These are phyloP conservation scores for Pleurotus citrinopileatus DNA, from an alignment of 768 basidiomycete genomes.

Conservation along the genomic window DNA sequence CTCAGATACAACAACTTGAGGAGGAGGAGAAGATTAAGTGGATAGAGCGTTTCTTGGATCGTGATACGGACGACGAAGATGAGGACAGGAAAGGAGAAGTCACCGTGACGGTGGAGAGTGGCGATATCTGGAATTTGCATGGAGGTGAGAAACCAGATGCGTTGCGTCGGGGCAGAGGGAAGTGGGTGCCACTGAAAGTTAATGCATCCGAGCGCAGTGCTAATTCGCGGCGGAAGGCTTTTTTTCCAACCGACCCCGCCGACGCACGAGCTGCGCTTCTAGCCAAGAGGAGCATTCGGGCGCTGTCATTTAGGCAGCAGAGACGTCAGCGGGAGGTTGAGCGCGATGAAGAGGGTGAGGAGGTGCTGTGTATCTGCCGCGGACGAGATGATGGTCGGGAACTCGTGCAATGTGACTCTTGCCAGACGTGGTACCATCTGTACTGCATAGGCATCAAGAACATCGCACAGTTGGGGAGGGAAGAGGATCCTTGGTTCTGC, in stretches of 20 bases:
- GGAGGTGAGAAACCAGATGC: constrained; percentile 27
- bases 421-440: constrained; percentile 80
- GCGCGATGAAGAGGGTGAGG: constrained; percentile 41
- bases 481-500: constrained; percentile 84
- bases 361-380: constrained; percentile 62
- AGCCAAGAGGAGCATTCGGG: constrained; percentile 67
- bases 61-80: constrained; percentile 65
- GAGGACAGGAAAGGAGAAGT: constrained; percentile 28
- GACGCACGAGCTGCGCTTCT: constrained; percentile 74
- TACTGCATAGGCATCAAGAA: constrained; percentile 72
- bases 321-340: constrained; percentile 33
- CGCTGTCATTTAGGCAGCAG: constrained; percentile 52
- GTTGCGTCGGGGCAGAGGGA: constrained; percentile 47
- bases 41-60: constrained; percentile 71
- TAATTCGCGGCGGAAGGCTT: constrained; percentile 25
- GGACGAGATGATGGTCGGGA: constrained; percentile 70
- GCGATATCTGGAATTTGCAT: constrained; percentile 28
- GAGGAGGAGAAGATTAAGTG: constrained; percentile 58
- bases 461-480: constrained; percentile 62
- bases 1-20: constrained; percentile 48
- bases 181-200: constrained; percentile 54
- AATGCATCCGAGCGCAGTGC: constrained; percentile 27
- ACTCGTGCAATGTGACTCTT: constrained; percentile 80
- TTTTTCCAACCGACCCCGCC: constrained; percentile 65
- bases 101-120: constrained; percentile 19